Evolutionary conservation across 768 basidiomycete species (phyloP).

Genomic region (Leucocoprinus birnbaumii): DNA sequence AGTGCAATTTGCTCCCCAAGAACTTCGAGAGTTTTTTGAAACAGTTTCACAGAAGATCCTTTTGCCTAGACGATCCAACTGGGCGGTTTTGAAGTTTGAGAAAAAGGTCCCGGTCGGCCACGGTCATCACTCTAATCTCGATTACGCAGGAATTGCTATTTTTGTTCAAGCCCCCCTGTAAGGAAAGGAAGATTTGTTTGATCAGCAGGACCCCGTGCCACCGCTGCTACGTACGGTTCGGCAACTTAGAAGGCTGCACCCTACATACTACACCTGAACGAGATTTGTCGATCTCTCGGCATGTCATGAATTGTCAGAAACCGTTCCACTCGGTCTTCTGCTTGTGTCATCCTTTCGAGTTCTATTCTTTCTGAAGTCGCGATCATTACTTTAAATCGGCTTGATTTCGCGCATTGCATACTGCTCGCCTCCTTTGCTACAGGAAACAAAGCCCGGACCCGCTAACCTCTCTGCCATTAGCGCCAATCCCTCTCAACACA

Average conservation of each 20-base stretch:
- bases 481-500: background rate
- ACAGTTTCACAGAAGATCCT: too few species aligned
- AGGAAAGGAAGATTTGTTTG: too few species aligned
- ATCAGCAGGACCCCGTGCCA: background rate
- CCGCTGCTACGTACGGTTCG: constrained; percentile 7
- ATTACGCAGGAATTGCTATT: constrained; percentile 2
- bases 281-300: constrained; percentile 15
- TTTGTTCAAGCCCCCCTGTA: too few species aligned
- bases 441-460: background rate
- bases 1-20: too few species aligned
- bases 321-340: constrained; percentile 10
- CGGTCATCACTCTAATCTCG: background rate
- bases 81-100: too few species aligned
- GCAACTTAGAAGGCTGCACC: background rate
- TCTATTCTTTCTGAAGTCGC: constrained; percentile 8
- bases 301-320: constrained; percentile 12
- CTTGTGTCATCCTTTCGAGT: constrained; percentile 10
- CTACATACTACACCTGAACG: constrained; percentile 1
- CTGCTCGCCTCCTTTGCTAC: background rate
- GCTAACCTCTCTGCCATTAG: background rate
- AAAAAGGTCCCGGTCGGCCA: background rate
- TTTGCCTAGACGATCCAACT: too few species aligned
- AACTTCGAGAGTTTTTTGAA: too few species aligned
- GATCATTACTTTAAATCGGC: constrained; percentile 9
- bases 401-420: background rate